Percentiles rank a stretch among this genome's conserved stretches.
These are phyloP conservation scores for Olyra latifolia DNA, from an alignment of 176 grass and related monocot genomes.

Conservation along the genomic window DNA sequence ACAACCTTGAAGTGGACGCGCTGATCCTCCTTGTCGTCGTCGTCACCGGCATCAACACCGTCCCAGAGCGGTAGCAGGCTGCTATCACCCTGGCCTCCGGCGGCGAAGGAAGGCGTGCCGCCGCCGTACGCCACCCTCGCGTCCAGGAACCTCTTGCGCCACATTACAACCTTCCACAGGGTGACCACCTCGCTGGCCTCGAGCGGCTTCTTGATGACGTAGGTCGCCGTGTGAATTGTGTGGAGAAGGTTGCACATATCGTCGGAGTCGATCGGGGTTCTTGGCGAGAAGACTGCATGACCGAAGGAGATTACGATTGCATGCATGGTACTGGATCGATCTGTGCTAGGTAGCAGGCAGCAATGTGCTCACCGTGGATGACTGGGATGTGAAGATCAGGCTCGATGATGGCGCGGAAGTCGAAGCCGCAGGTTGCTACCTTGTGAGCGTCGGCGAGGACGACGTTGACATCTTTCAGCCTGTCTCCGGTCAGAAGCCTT, in stretches of 20 bases:
- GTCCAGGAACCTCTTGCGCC: not conserved
- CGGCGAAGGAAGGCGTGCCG: not conserved
- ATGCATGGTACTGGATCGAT: not conserved
- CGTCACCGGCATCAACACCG: not conserved
- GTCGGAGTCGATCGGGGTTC: not conserved
- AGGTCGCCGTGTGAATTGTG: not conserved
- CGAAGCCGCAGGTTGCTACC: constrained; percentile 9
- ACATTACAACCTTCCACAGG: not conserved
- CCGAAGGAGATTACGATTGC: not conserved
- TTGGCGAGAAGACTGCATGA: not conserved
- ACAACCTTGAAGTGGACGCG: not conserved
- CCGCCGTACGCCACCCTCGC: not conserved
- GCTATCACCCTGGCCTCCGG: not conserved
- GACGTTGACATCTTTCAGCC: not conserved
- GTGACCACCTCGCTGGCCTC: not conserved
- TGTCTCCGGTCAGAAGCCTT: not conserved
- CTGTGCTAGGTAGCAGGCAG: not conserved
- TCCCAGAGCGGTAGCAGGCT: too few species aligned
- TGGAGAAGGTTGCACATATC: not conserved
- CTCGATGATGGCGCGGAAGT: constrained; percentile 19
- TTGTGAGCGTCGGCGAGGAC: constrained; percentile 4
- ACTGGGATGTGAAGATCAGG: constrained; percentile 12
- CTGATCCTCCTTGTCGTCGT: not conserved
- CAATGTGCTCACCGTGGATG: constrained; percentile 18
- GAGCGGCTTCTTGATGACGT: constrained; percentile 5